phyloP scores from a whole-genome alignment of 2,329 filamentous ascomycete species.

The Aschersonia sp. region DNA sequence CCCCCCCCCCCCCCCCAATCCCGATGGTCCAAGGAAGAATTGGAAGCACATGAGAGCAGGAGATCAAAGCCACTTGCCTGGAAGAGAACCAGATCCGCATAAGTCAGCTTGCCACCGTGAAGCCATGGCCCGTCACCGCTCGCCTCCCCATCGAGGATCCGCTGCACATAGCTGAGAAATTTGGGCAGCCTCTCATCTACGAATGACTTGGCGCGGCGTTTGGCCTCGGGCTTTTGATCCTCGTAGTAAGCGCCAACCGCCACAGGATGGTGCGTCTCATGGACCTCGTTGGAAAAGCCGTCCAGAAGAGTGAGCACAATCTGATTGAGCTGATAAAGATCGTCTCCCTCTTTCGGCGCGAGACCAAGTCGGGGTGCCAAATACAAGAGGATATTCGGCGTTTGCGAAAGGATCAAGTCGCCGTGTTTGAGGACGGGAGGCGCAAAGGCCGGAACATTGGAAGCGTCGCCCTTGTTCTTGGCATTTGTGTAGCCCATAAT shows the following conservation, averaged over 20 bases:
- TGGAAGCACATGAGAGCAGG: too few relatives aligned
- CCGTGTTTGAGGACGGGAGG: constrained; percentile 53
- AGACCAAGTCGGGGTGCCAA: constrained; percentile 47
- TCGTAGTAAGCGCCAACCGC: constrained; percentile 48
- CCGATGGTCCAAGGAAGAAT: too few relatives aligned
- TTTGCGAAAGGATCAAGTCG: constrained; percentile 50
- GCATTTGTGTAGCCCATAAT: constrained; percentile 33
- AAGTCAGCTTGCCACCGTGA: constrained; percentile 49
- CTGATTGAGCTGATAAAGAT: constrained; percentile 43
- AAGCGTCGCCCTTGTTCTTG: constrained; percentile 29
- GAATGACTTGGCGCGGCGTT: constrained; percentile 42
- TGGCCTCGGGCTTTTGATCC: constrained; percentile 56
- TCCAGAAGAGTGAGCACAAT: constrained; percentile 58
- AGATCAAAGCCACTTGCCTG: constrained; percentile 31
- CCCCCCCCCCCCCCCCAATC: too few relatives aligned
- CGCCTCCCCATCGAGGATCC: constrained; percentile 41
- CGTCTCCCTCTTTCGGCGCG: constrained; percentile 24
- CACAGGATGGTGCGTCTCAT: constrained; percentile 65
- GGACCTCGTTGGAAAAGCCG: constrained; percentile 52
- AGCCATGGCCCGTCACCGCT: constrained; percentile 47
- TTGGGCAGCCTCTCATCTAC: constrained; percentile 51
- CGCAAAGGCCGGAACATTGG: constrained; percentile 51
- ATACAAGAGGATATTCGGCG: constrained; percentile 59
- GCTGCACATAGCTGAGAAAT: constrained; percentile 56
- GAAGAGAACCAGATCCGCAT: constrained; percentile 61